A percentile compares a stretch with the other conserved stretches of the same genome.
These are phyloP conservation scores for Ceratocystis alfenasii DNA, from an alignment of 2,329 filamentous ascomycete genomes.

Conservation along the genomic window DNA sequence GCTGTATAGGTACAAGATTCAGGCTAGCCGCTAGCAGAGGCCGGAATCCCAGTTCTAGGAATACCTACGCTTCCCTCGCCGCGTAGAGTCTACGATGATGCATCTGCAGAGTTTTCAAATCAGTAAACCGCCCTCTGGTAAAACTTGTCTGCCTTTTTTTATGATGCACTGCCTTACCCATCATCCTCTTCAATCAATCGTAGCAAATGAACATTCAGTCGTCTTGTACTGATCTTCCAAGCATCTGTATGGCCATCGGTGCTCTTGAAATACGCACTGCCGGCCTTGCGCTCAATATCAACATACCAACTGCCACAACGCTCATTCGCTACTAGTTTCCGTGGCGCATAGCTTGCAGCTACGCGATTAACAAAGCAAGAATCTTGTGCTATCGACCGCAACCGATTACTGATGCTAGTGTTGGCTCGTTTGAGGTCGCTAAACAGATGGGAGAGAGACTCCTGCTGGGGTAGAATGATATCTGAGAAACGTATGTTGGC, in stretches of 20 bases:
- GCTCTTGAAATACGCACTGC: constrained; percentile 90
- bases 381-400: constrained; percentile 66
- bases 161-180: constrained; percentile 38
- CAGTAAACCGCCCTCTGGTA: background rate
- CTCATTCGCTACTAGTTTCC: constrained; percentile 83
- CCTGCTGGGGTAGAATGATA: constrained; percentile 42
- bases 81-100: constrained; percentile 85
- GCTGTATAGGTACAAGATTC: background rate
- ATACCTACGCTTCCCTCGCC: constrained; percentile 66
- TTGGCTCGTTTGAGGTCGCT: constrained; percentile 52
- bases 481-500: constrained; percentile 28
- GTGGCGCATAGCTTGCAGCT: constrained; percentile 36
- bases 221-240: constrained; percentile 77
- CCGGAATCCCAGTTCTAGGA: too few relatives aligned
- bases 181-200: constrained; percentile 52
- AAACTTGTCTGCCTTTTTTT: background rate
- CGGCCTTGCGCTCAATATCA: constrained; percentile 47
- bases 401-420: constrained; percentile 69
- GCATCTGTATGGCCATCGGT: constrained; percentile 87
- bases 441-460: constrained; percentile 58
- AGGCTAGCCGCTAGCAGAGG: too few relatives aligned
- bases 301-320: constrained; percentile 96
- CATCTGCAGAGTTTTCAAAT: constrained; percentile 35
- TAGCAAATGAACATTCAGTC: constrained; percentile 74
- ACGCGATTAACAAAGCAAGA: constrained; percentile 59